Conservation (phyloP, 139 green algal genomes). For the Pleodorina starrii region DNA sequence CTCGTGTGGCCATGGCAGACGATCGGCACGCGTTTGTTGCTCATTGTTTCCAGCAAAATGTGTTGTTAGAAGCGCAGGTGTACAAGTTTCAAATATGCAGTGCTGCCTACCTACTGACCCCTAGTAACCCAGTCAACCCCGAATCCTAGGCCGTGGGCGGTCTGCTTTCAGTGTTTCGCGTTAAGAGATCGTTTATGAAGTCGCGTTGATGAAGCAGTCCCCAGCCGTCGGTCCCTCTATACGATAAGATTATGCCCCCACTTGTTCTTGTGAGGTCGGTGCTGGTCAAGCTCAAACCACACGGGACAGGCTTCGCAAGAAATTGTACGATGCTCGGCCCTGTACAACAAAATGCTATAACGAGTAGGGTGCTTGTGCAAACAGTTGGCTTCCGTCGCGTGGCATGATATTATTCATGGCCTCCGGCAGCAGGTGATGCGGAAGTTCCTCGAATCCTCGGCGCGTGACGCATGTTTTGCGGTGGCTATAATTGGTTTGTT, state of each 20-base stretch:
- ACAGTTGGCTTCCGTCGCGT: too few species aligned
- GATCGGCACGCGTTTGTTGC: conserved; percentile 68
- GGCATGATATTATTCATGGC: too few species aligned
- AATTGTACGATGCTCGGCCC: too few species aligned
- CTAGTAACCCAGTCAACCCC: conserved; percentile 9
- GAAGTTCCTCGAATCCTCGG: too few species aligned
- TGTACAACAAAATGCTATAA: too few species aligned
- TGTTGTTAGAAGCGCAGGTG: not conserved
- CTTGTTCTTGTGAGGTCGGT: too few species aligned
- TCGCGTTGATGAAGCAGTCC: conserved; percentile 29
- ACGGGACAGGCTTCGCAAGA: too few species aligned
- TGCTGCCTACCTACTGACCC: not conserved
- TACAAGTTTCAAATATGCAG: not conserved
- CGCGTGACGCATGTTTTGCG: too few species aligned
- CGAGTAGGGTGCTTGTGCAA: too few species aligned
- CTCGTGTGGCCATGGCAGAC: conserved; percentile 97
- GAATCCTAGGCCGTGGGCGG: conserved; percentile 24
- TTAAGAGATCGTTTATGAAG: not conserved
- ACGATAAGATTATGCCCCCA: conserved; percentile 15
- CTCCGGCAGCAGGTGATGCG: too few species aligned
- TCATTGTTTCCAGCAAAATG: not conserved
- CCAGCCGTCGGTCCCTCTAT: conserved; percentile 5
- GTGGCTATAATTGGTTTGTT: too few species aligned
- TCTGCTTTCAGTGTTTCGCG: conserved; percentile 16
- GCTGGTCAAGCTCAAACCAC: too few species aligned